Evolutionary conservation across 2,329 filamentous ascomycete species (phyloP).

Genomic region (Fusarium praegraminearum): DNA sequence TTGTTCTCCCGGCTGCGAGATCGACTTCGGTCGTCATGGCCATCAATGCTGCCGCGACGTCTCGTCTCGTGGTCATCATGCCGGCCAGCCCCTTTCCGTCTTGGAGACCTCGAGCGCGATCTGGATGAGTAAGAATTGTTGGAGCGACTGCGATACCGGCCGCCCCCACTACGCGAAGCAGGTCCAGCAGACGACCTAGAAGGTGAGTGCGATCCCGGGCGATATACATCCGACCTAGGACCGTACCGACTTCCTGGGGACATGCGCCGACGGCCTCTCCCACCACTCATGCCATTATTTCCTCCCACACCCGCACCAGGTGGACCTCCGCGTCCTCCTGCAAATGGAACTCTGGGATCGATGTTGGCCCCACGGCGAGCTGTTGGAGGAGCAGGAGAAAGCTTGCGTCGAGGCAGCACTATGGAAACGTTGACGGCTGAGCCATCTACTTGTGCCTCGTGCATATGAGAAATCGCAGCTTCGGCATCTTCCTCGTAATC

Average conservation of each 20-base stretch:
- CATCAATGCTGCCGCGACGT: conserved; percentile 61
- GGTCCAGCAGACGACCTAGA: conserved; percentile 59
- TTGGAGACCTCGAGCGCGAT: conserved; percentile 60
- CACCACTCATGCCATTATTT: conserved; percentile 49
- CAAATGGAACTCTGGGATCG: conserved; percentile 59
- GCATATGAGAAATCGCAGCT: conserved; percentile 93
- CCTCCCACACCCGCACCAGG: conserved; percentile 40
- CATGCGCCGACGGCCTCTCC: conserved; percentile 53
- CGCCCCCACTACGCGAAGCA: conserved; percentile 50
- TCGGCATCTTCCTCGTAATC: conserved; percentile 82
- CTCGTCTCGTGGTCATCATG: conserved; percentile 51
- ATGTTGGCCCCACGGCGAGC: conserved; percentile 73
- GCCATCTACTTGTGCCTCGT: conserved; percentile 94
- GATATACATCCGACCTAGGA: conserved; percentile 68
- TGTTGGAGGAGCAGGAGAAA: conserved; percentile 82
- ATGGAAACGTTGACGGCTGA: conserved; percentile 87
- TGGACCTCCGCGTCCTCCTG: conserved; percentile 51
- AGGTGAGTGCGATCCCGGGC: conserved; percentile 68
- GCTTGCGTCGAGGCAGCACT: conserved; percentile 84
- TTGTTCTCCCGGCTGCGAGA: conserved; percentile 56
- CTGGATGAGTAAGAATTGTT: conserved; percentile 60
- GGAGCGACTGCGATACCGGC: conserved; percentile 61
- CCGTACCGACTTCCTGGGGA: conserved; percentile 56
- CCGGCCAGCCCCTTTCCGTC: conserved; percentile 50
- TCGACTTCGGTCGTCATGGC: conserved; percentile 57